Percentiles rank a stretch among this genome's conserved stretches.
Conservation (phyloP, 1,284 basidiomycete genomes). For the Microstroma glucosiphilum region DNA sequence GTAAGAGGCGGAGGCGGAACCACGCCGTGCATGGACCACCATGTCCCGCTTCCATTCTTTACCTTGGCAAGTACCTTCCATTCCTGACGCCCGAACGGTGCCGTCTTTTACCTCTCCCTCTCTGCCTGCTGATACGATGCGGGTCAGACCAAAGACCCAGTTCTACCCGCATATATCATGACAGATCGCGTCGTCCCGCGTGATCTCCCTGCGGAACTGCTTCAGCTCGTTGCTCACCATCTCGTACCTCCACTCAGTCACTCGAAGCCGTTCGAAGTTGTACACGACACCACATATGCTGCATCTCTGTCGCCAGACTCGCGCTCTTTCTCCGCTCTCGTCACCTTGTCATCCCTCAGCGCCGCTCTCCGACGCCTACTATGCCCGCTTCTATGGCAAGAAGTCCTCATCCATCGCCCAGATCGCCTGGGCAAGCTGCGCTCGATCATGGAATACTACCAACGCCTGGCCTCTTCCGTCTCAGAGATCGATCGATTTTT, state of each 20-base stretch:
- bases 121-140: too few species aligned
- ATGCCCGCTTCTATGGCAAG: conserved; percentile 14
- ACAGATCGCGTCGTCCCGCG: too few species aligned
- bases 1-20: too few species aligned
- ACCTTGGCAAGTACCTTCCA: too few species aligned
- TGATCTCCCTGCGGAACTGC: background rate
- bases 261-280: background rate
- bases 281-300: background rate
- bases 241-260: background rate
- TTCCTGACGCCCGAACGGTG: too few species aligned
- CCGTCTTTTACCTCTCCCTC: too few species aligned
- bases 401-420: conserved; percentile 9
- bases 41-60: too few species aligned
- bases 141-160: too few species aligned
- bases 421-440: conserved; percentile 12
- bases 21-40: too few species aligned
- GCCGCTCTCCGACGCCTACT: conserved; percentile 4
- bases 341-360: background rate
- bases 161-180: too few species aligned
- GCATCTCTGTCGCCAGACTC: background rate
- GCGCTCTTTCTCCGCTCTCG: background rate
- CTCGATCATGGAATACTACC: conserved; percentile 12
- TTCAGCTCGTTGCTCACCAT: background rate
- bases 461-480: conserved; percentile 6
- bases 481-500: background rate